These are phyloP conservation scores for Mycena galopus DNA, from an alignment of 768 basidiomycete species.

Conservation along the genomic window DNA sequence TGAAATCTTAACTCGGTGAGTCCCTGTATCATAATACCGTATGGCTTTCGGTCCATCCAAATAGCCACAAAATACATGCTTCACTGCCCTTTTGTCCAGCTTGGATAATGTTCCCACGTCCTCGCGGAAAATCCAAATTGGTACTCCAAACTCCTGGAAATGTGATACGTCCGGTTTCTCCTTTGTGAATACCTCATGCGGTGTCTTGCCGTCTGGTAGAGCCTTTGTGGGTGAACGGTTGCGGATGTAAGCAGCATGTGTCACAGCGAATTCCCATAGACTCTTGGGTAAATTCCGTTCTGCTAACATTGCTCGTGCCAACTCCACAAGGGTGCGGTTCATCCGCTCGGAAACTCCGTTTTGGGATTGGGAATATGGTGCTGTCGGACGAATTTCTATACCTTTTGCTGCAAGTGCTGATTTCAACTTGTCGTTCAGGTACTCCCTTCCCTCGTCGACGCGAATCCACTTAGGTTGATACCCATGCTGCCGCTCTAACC, in stretches of 20 bases:
- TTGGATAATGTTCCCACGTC: slow-evolving; percentile 7
- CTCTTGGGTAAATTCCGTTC: slow-evolving; percentile 28
- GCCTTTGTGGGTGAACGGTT: slow-evolving; percentile 30
- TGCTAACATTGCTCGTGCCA: slow-evolving; percentile 48
- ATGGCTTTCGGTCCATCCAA: slow-evolving; percentile 10
- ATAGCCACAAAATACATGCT: slow-evolving; percentile 26
- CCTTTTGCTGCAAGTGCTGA: slow-evolving; percentile 41
- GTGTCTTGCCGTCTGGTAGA: not conserved
- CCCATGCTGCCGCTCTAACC: slow-evolving; percentile 33
- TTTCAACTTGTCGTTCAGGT: slow-evolving; percentile 40
- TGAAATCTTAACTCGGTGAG: slow-evolving; percentile 8
- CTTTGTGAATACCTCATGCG: slow-evolving; percentile 18
- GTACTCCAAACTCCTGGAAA: slow-evolving; percentile 18
- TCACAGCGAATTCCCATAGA: slow-evolving; percentile 41
- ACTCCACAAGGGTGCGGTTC: slow-evolving; percentile 47
- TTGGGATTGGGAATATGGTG: slow-evolving; percentile 52
- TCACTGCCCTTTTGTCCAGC: not conserved
- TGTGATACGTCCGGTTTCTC: too few species aligned
- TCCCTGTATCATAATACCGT: slow-evolving; percentile 23
- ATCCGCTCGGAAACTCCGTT: slow-evolving; percentile 55
- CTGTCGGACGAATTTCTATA: slow-evolving; percentile 45
- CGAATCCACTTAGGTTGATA: slow-evolving; percentile 27
- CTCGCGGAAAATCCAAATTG: slow-evolving; percentile 30
- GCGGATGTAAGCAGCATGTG: slow-evolving; percentile 38
- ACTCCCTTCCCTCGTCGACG: slow-evolving; percentile 48